Evolutionary conservation across 352 stramenopile genomes (phyloP), one percentile per base, ranked within the genome.

Genomic region (Phytophthora sojae): DNA sequence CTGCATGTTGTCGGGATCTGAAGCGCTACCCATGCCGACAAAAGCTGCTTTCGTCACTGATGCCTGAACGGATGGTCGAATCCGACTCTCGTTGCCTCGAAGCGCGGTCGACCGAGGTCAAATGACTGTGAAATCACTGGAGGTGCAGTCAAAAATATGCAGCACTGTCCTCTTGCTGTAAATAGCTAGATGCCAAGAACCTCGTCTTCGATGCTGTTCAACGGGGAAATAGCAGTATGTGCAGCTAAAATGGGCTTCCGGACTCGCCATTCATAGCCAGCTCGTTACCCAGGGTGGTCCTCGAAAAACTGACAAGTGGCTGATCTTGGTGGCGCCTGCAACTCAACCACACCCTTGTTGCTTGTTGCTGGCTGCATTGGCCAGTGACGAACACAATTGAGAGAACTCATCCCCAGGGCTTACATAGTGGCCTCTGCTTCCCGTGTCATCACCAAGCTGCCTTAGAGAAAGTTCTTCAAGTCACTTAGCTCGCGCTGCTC

Each of bases 401-500:
- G n/a, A 49, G 15, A 11, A 49, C 6, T 6, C 5, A 17, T 19
- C 14, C 42, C 42, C 39, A 21, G 14, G 23, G 15, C 42, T n/a
- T 44, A n/a, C 35, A 4, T 17, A 17, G 0, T 21, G 6, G 3
- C 0, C 8, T 17, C 44, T 51, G 17, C 15, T 21, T 19, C 11
- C 15, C 14, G 29, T 29, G n/a, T 53, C 8, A 53, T 26, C 19
- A n/a, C 19, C 47, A 30, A 32, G n/a, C n/a, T n/a, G n/a, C n/a
- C n/a, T n/a, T n/a, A n/a, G 8, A 32, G 29, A 32, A 32, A 32
- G 6, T 32, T 19, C 15, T 59, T 47, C 17, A n/a, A 8, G 29
- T 4, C 29, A 19, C 54, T 61, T 61, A 61, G 55, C 56, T 26
- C 35, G 12, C 19, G 21, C 23, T 35, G 4, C 23, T 39, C 56